Evolutionary conservation across 2,329 filamentous ascomycete species (phyloP).

Genomic region (Clarireedia monteithiana): DNA sequence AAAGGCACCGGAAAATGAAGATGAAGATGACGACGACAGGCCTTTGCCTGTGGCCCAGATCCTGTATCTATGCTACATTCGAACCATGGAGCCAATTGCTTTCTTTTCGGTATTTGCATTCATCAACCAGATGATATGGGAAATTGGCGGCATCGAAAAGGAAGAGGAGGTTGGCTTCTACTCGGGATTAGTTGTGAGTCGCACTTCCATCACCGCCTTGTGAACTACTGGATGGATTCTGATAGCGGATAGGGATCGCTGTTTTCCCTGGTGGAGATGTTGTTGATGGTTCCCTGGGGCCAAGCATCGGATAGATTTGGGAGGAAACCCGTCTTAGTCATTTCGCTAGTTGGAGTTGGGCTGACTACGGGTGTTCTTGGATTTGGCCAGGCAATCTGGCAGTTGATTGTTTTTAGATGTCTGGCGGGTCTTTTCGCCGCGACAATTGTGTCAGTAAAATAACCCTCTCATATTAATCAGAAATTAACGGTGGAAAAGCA

Average conservation of each 20-base stretch:
- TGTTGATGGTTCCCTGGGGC: conserved; percentile 72
- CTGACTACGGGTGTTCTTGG: conserved; percentile 60
- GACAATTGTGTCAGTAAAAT: conserved; percentile 48
- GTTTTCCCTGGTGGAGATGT: conserved; percentile 68
- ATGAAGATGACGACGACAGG: conserved; percentile 30
- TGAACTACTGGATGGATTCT: neutral
- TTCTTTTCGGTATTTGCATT: conserved; percentile 81
- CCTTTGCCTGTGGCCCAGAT: conserved; percentile 59
- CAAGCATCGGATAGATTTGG: conserved; percentile 59
- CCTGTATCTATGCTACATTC: conserved; percentile 63
- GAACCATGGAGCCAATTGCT: conserved; percentile 68
- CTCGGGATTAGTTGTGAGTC: conserved; percentile 55
- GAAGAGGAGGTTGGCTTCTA: conserved; percentile 69
- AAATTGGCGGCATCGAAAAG: conserved; percentile 52
- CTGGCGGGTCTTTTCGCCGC: conserved; percentile 67
- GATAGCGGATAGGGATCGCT: conserved; percentile 42
- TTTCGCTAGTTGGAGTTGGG: conserved; percentile 56
- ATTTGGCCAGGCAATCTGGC: conserved; percentile 54
- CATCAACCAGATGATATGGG: conserved; percentile 68
- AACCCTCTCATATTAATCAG: neutral
- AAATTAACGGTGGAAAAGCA: conserved; percentile 13
- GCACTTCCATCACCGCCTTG: neutral
- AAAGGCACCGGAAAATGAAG: neutral
- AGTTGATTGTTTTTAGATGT: conserved; percentile 69
- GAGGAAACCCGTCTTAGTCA: conserved; percentile 64